Evolutionary conservation across 2,329 filamentous ascomycete genomes (phyloP).

Genomic region (Penicillium psychrosexuale): DNA sequence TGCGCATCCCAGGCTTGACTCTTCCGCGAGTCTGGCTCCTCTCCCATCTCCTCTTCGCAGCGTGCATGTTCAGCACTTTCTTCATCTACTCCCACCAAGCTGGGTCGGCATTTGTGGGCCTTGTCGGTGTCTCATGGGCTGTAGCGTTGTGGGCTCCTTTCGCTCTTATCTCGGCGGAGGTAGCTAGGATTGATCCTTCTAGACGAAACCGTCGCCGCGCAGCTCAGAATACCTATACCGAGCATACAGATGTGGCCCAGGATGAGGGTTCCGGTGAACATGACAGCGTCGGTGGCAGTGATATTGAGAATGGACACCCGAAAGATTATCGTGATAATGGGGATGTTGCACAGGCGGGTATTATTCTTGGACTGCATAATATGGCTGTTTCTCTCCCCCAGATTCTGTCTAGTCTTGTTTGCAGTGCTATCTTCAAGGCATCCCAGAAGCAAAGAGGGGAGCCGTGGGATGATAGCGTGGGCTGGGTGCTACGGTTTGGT

Average conservation of each 20-base stretch:
- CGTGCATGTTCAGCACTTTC: constrained; percentile 78
- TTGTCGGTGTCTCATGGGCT: constrained; percentile 89
- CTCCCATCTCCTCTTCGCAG: constrained; percentile 78
- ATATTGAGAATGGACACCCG: constrained; percentile 28
- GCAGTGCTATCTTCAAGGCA: constrained; percentile 76
- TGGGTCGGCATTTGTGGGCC: constrained; percentile 72
- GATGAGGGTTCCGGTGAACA: constrained; percentile 1
- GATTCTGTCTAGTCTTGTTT: constrained; percentile 81
- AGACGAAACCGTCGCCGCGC: constrained; percentile 49
- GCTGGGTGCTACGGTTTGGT: constrained; percentile 80
- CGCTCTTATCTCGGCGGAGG: constrained; percentile 90
- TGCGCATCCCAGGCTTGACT: constrained; percentile 79
- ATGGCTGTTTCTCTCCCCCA: constrained; percentile 90
- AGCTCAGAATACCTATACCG: constrained; percentile 6
- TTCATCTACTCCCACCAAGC: constrained; percentile 68
- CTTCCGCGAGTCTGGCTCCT: constrained; percentile 84
- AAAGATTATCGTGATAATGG: constrained; percentile 41
- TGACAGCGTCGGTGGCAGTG: constrained; percentile 6
- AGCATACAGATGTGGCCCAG: neutral
- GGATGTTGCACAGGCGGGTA: constrained; percentile 73
- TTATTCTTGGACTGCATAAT: constrained; percentile 93
- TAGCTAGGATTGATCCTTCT: constrained; percentile 74
- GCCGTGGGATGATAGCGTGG: constrained; percentile 81
- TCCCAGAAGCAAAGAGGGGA: constrained; percentile 83
- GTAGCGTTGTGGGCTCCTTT: constrained; percentile 92